Evolutionary conservation across 2,329 filamentous ascomycete genomes (phyloP), one percentile per base, ranked within the genome.

Genomic region (Zymoseptoria passerinii): DNA sequence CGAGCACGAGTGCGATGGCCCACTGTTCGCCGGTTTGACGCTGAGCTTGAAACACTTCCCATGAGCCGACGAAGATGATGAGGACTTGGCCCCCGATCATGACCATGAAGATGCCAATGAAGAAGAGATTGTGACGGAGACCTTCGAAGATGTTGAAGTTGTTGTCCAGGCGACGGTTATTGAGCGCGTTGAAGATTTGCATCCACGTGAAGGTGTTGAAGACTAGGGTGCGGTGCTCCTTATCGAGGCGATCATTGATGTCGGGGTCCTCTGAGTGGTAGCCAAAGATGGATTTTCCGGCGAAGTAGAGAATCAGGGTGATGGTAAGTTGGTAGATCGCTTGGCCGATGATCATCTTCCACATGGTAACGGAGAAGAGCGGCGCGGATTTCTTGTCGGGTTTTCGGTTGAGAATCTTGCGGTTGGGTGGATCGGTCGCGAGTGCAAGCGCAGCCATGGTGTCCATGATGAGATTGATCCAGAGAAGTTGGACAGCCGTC

Each of bases 131-230:
- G 71, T 83, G 83, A 27, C 81, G 81, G 59, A 97, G 82, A 56
- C 90, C 90, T 71, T 96, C 92, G 61, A 97, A 92, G 62, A 97
- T 91, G 75, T 97, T 97, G 80, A 96, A 92, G 57, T 85, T 83
- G 75, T 97, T 97, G 73, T 97, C 92, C 56, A 97, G 80, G 10
- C 92, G 90, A 59, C 92, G 90, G 76, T 95, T 96, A 78, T 97
- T 97, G 82, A 95, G 89, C 71, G 95, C 88, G 75, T 97, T 97
- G 79, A 97, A 97, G 67, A 97, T 95, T 68, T 97, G 92, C 92
- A 97, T 96, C 92, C 92, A 97, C 55, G 96, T 92, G 71, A 97
- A 97, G 0, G 90, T 94, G 78, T 97, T 97, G 81, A 97, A 97
- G 7, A 97, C 89, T 52, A 97, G 81, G 2, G 91, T 95, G 57